Percentiles rank a stretch among this genome's conserved stretches.
Conservation (phyloP, 2,329 filamentous ascomycete genomes). For the Aspergillus pseudoglaucus region DNA sequence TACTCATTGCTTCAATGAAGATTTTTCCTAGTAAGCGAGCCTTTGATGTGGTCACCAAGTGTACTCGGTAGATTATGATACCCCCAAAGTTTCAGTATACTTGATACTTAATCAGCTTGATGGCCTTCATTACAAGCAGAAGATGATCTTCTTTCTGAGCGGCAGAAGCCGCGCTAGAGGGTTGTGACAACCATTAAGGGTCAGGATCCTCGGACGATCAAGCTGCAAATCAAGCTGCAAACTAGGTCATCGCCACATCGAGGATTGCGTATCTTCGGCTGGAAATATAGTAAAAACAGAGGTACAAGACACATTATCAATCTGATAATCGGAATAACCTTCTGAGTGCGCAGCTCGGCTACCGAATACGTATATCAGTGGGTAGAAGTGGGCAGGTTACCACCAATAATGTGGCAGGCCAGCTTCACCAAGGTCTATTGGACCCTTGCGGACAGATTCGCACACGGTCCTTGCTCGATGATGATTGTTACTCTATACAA, state of each 20-base stretch:
- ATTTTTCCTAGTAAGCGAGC: background rate
- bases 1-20: background rate
- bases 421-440: background rate
- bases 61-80: background rate
- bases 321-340: background rate
- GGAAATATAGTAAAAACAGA: background rate
- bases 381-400: background rate
- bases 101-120: background rate
- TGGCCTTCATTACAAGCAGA: background rate
- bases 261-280: background rate
- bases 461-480: background rate
- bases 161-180: background rate
- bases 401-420: background rate
- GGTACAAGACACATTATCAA: background rate
- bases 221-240: background rate
- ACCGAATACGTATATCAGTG: background rate
- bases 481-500: background rate
- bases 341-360: background rate
- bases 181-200: background rate
- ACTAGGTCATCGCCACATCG: background rate
- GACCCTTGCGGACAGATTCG: background rate
- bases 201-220: slow-evolving; percentile 4
- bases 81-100: background rate
- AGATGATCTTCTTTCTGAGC: background rate
- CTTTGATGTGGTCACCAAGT: background rate